A percentile compares a stretch with the other conserved stretches of the same genome.
Evolutionary conservation across 139 green algal species (phyloP).

Genomic region (Chlorokybus atmophyticus): DNA sequence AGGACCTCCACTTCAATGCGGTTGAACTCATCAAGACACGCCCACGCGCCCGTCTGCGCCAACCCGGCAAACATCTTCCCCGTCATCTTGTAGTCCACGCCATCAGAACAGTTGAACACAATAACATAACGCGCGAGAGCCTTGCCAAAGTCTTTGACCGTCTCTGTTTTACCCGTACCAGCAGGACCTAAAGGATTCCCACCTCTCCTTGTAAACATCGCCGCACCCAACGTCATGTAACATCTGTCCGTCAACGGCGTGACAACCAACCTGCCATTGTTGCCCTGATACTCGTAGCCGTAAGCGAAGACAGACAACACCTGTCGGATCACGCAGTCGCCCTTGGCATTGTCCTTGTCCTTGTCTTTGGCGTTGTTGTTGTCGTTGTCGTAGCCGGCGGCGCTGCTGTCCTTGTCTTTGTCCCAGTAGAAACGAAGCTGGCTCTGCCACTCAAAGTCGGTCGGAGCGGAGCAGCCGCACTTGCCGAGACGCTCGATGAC

Average conservation of each 20-base stretch:
- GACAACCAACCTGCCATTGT: slow-evolving; percentile 36
- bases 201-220: slow-evolving; percentile 58
- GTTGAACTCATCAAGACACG: slow-evolving; percentile 80
- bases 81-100: slow-evolving; percentile 73
- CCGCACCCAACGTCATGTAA: slow-evolving; percentile 70
- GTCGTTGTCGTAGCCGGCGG: too few relatives aligned
- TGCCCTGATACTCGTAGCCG: slow-evolving; percentile 64
- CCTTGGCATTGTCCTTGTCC: slow-evolving; percentile 62
- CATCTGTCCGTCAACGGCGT: slow-evolving; percentile 45
- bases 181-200: slow-evolving; percentile 60
- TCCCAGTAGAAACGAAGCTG: slow-evolving; percentile 78
- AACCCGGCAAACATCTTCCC: slow-evolving; percentile 69
- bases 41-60: slow-evolving; percentile 66
- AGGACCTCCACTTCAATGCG: slow-evolving; percentile 76
- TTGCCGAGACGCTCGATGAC: slow-evolving; percentile 67
- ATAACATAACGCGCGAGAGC: slow-evolving; percentile 51
- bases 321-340: slow-evolving; percentile 69
- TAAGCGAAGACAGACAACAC: slow-evolving; percentile 59
- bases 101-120: slow-evolving; percentile 79
- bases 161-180: slow-evolving; percentile 73
- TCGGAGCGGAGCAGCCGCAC: slow-evolving; percentile 35
- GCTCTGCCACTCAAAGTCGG: slow-evolving; percentile 62
- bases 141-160: slow-evolving; percentile 61
- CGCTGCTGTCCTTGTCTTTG: slow-evolving; percentile 49
- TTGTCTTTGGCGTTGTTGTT: too few relatives aligned